These are phyloP conservation scores for Trichosanthes cucumerina DNA, from an alignment of 306 rosid genomes.

Conservation along the genomic window DNA sequence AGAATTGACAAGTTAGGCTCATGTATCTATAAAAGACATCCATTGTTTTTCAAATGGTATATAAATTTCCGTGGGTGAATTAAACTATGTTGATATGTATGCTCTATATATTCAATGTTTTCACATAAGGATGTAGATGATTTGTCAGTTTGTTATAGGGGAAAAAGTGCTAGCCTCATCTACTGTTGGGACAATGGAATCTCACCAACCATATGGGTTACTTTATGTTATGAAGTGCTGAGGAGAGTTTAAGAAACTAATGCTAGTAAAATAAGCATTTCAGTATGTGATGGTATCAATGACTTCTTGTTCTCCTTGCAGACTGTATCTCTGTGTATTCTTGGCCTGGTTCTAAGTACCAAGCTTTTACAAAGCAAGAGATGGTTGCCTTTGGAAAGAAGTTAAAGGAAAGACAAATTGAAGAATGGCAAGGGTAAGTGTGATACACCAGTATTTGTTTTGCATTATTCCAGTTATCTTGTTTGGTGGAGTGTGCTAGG, in stretches of 20 bases:
- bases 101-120: not conserved
- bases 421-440: slow-evolving; percentile 92
- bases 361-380: slow-evolving; percentile 25
- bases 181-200: not conserved
- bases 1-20: not conserved
- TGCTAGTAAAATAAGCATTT: not conserved
- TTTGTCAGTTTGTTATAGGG: not conserved
- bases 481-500: not conserved
- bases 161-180: not conserved
- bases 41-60: not conserved
- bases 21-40: not conserved
- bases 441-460: not conserved
- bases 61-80: not conserved
- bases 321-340: slow-evolving; percentile 1
- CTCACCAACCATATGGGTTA: not conserved
- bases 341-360: not conserved
- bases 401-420: slow-evolving; percentile 77
- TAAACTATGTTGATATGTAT: not conserved
- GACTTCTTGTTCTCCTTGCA: not conserved
- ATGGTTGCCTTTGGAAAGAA: slow-evolving; percentile 99
- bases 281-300: not conserved
- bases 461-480: not conserved
- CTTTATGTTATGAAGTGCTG: not conserved
- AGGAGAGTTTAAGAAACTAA: not conserved
- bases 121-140: not conserved